A percentile compares a stretch with the other conserved stretches of the same genome.
These are phyloP conservation scores for Cordyceps tenuipes DNA, from an alignment of 2,329 filamentous ascomycete species.

Conservation along the genomic window DNA sequence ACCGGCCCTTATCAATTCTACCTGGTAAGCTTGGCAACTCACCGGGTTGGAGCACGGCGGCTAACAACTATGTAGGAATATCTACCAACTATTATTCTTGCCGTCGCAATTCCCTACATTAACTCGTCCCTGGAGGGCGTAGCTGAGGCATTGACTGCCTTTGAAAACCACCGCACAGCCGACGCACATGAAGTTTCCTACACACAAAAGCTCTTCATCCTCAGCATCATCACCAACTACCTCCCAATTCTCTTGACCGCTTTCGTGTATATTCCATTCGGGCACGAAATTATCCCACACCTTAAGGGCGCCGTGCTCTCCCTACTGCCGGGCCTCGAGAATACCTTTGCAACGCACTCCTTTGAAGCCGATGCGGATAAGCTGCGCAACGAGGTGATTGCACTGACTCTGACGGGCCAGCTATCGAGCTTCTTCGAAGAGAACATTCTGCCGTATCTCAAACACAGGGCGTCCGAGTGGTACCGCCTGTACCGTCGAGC, in stretches of 20 bases:
- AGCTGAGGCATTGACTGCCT: constrained; percentile 56
- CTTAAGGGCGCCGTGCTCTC: constrained; percentile 51
- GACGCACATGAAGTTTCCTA: constrained; percentile 60
- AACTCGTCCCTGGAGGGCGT: constrained; percentile 53
- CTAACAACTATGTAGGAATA: constrained; percentile 46
- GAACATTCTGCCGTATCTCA: constrained; percentile 59
- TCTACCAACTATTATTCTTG: constrained; percentile 62
- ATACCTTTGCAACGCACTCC: constrained; percentile 42
- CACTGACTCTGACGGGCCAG: constrained; percentile 65
- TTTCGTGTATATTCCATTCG: constrained; percentile 73
- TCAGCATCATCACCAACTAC: constrained; percentile 77
- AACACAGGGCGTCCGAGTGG: constrained; percentile 46
- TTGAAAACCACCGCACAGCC: constrained; percentile 67
- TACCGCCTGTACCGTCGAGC: constrained; percentile 31
- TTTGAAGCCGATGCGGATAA: constrained; percentile 60
- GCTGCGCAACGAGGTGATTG: constrained; percentile 65
- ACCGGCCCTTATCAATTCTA: constrained; percentile 58
- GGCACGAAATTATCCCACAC: constrained; percentile 56
- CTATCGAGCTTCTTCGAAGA: constrained; percentile 65
- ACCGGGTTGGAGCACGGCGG: background rate
- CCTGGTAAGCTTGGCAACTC: constrained; percentile 36
- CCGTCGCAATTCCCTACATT: constrained; percentile 57
- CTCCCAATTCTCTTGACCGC: constrained; percentile 67
- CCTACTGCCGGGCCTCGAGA: constrained; percentile 34
- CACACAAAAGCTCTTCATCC: constrained; percentile 65